Evolutionary conservation across 768 basidiomycete genomes (phyloP), one percentile per base, ranked within the genome.

Genomic region (Cyathus striatus): DNA sequence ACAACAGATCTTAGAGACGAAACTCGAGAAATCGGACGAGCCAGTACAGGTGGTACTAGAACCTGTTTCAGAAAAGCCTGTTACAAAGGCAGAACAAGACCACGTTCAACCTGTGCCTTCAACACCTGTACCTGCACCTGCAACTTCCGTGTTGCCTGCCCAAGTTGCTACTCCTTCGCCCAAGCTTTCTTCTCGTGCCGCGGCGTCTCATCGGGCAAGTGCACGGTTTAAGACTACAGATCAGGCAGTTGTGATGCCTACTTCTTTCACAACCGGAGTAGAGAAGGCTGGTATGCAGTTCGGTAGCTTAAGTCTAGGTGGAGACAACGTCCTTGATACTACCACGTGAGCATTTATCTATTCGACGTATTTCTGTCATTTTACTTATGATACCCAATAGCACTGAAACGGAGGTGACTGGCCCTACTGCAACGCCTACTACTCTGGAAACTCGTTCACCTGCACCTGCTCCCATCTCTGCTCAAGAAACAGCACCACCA

Each of bases 231-330:
- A 89, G 69, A 75, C 72, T 17, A 76, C 74, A 4, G 85, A 90
- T 47, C 84, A 87, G 44, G 79, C 89, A 26, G 90, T 91, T 14
- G 82, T 90, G 43, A 81, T 90, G 77, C 87, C 89, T 1, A 73
- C 75, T 34, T 78, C 75, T 40, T 84, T 83, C 58, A 75, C 78
- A 23, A 54, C 75, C 24, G 72, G 72, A 14, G 57, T 86, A 18
- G 88, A 90, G 56, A 90, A 87, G 57, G 68, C 91, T 40, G 89
- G 89, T 38, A 90, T 92, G 89, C 88, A 90, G 55, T 92, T 92
- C 56, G 89, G 89, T 40, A 90, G 87, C 59, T 64, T 91, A 52
- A 86, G 79, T 59, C 72, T 92, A 25, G 79, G 79, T 24, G 85
- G 81, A 5, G 86, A 89, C 40, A 69, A 60, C 46, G 63, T 76